Base-by-base conservation (phyloP, 129 eudicot genomes). In the Smallanthus sonchifolius region DNA sequence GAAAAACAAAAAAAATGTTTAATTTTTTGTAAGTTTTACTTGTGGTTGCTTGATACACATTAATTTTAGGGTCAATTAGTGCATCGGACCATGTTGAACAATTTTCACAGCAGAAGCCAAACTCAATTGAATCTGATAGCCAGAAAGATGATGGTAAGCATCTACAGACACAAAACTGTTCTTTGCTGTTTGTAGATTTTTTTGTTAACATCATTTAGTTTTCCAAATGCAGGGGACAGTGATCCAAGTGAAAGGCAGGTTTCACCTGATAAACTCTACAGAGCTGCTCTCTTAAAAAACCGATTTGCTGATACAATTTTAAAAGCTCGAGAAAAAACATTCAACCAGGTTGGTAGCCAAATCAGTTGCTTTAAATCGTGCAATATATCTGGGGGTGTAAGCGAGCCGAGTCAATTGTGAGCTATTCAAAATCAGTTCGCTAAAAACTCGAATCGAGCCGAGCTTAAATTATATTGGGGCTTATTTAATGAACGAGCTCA, bases 311-410 rank as follows among this genome's bases (percentile, higher is more conserved):
- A 93, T 68, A 93, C 92, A 37, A 93, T 93, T 20, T 65, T 93
- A 44, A 93, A 90, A 90, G 98, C 98, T 54, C 95, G 81, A 69
- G 98, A 93, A 73, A 93, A 87, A 77, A 86, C 98, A 17, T 87
- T 87, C 38, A 38, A 39, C 54, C 84, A 90, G 96, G 96, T 89
- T 36, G 19, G 82, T 81, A 74, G 51, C 32, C 14, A 57, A 49
- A 36, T 54, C 11, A 15, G 57, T 65, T 75, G 40, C 51, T n/a
- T 38, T 38, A 42, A 39, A 10, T 19, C 44, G 3, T 65, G 55
- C 57, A 8, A n/a, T 5, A 6, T n/a, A 14, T 17, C 30, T 24
- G 1, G 30, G 30, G 30, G 30, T 24, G 30, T 24, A 24, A 24
- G 1, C 30, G 30, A 24, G 30, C 30, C 30, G 30, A 24, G 1